A percentile compares a stretch with the other conserved stretches of the same genome.
These are phyloP conservation scores for Fusarium siculi DNA, from an alignment of 2,329 filamentous ascomycete genomes.

Conservation along the genomic window DNA sequence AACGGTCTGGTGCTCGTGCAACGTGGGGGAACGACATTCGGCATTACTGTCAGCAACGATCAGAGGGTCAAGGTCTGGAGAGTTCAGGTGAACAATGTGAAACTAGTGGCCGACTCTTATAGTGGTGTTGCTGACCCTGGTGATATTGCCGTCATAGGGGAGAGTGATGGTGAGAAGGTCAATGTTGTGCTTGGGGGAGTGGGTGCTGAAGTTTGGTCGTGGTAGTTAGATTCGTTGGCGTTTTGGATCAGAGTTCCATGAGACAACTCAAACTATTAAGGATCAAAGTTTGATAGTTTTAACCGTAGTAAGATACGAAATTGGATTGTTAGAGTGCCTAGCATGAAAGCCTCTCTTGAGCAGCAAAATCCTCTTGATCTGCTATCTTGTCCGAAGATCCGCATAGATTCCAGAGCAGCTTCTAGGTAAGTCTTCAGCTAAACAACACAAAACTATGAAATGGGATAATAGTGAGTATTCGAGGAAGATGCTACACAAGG, in stretches of 20 bases:
- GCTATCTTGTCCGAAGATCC: neutral
- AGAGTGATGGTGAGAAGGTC: neutral
- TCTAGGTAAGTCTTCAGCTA: neutral
- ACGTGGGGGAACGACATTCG: constrained; percentile 31
- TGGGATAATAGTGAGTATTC: neutral
- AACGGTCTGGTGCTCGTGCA: constrained; percentile 63
- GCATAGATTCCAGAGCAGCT: neutral
- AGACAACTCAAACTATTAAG: neutral
- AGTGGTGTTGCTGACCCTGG: constrained; percentile 71
- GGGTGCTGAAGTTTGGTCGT: constrained; percentile 40
- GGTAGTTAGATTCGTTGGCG: constrained; percentile 11
- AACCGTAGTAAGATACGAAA: neutral
- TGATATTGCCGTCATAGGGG: constrained; percentile 46
- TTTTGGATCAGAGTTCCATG: neutral
- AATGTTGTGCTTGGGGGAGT: constrained; percentile 40
- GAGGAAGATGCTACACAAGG: neutral
- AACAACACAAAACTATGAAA: neutral
- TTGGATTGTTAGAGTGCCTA: neutral
- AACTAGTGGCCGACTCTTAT: constrained; percentile 61
- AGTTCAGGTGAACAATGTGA: constrained; percentile 47
- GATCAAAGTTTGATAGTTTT: neutral
- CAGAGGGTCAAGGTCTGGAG: constrained; percentile 69
- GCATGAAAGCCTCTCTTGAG: neutral
- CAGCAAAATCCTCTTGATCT: neutral
- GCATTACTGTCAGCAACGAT: constrained; percentile 67